phyloP scores from a whole-genome alignment of 306 rosid species.

The Dryas drummondii region DNA sequence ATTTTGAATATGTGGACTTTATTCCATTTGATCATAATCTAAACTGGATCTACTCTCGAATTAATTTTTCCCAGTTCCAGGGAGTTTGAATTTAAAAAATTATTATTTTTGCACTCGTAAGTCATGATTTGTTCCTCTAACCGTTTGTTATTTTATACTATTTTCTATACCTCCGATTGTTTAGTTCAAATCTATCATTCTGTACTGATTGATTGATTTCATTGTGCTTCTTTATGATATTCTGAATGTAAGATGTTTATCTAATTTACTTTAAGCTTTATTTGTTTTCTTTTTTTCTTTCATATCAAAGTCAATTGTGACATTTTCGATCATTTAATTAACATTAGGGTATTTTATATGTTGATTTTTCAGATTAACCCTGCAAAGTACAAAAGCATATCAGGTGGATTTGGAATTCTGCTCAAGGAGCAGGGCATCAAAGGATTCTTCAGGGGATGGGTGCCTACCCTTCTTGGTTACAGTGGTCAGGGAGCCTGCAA shows the following conservation, averaged over 20 bases:
- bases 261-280: not conserved
- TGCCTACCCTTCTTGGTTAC: conserved; percentile 92
- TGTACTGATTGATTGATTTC: not conserved
- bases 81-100: not conserved
- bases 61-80: not conserved
- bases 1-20: not conserved
- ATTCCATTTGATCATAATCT: not conserved
- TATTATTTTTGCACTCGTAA: not conserved
- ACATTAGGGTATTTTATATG: not conserved
- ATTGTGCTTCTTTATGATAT: not conserved
- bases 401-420: conserved; percentile 90
- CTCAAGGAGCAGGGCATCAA: conserved; percentile 86
- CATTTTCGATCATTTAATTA: not conserved
- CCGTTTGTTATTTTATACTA: not conserved
- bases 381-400: conserved; percentile 72
- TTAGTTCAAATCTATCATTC: not conserved
- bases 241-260: not conserved
- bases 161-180: not conserved
- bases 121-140: not conserved
- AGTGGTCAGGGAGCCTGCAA: conserved; percentile 99
- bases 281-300: not conserved
- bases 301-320: not conserved
- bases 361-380: conserved; percentile 77
- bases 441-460: conserved; percentile 98
- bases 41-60: not conserved